Evolutionary conservation across 176 grass and related monocot species (phyloP).

Genomic region (Pontederia paniculata): DNA sequence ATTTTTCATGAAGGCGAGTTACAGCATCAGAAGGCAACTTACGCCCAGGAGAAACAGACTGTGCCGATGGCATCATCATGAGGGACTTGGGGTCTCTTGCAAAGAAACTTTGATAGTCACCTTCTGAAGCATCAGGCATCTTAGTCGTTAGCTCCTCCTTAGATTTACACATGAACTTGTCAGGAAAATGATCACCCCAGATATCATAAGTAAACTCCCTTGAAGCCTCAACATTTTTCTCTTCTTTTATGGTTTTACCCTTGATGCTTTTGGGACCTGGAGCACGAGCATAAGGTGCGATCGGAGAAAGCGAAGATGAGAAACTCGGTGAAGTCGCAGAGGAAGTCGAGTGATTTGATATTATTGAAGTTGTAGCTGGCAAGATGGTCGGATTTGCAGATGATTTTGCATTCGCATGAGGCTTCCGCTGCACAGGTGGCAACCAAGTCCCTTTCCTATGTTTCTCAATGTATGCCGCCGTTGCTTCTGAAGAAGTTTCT

Average conservation of each 20-base stretch:
- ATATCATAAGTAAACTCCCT: constrained; percentile 82
- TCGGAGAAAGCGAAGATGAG: constrained; percentile 33
- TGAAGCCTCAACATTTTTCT: constrained; percentile 22
- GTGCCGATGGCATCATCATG: constrained; percentile 55
- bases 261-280: constrained; percentile 66
- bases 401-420: constrained; percentile 21
- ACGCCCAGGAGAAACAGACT: constrained; percentile 26
- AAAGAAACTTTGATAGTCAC: constrained; percentile 70
- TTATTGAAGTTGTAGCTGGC: no score
- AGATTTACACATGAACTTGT: constrained; percentile 38
- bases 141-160: constrained; percentile 25
- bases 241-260: constrained; percentile 38
- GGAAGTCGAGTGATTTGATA: no score
- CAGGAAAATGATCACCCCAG: constrained; percentile 85
- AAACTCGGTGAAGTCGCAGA: background rate
- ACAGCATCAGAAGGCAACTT: constrained; percentile 47
- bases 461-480: constrained; percentile 18
- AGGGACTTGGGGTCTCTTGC: constrained; percentile 64
- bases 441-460: constrained; percentile 17
- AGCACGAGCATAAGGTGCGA: constrained; percentile 50
- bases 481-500: constrained; percentile 24
- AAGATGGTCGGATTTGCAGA: background rate
- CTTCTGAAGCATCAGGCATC: constrained; percentile 47
- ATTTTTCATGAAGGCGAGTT: constrained; percentile 56
- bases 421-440: constrained; percentile 26